Evolutionary conservation across 164 flowering plant species (phyloP).

Genomic region (Litsea cubeba): DNA sequence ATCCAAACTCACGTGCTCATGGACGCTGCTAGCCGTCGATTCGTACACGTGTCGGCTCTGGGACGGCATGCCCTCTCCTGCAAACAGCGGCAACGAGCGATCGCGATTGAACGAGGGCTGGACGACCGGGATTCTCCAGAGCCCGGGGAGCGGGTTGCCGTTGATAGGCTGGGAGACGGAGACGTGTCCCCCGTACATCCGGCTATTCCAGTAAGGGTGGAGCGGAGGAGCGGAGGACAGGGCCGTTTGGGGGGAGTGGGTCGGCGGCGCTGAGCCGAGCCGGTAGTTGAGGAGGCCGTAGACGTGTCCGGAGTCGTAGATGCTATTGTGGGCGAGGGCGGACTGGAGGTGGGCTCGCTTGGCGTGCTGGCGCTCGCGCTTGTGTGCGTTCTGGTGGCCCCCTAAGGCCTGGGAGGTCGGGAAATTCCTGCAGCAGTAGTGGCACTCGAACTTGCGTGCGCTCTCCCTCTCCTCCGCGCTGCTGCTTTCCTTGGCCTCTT

Average conservation of each 20-base stretch:
- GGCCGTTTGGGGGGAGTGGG: neutral
- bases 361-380: conserved; percentile 86
- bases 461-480: conserved; percentile 7
- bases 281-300: conserved; percentile 49
- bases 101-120: conserved; percentile 27
- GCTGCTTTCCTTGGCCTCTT: conserved; percentile 3
- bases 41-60: conserved; percentile 33
- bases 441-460: conserved; percentile 68
- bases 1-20: conserved; percentile 92
- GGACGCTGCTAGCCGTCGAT: conserved; percentile 19
- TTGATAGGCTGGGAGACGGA: conserved; percentile 31
- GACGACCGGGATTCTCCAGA: conserved; percentile 62
- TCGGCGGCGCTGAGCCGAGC: conserved; percentile 15
- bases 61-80: conserved; percentile 24
- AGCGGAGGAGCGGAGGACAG: conserved; percentile 7
- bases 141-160: conserved; percentile 57
- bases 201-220: conserved; percentile 25
- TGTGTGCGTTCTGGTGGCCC: conserved; percentile 98
- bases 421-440: conserved; percentile 87
- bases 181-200: neutral
- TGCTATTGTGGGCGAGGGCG: conserved; percentile 42
- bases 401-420: conserved; percentile 96
- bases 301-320: conserved; percentile 20
- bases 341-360: conserved; percentile 82
- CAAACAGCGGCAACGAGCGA: conserved; percentile 10